A percentile compares a stretch with the other conserved stretches of the same genome.
Conservation (phyloP, 2,329 filamentous ascomycete species). For the Aplosporella prunicola region DNA sequence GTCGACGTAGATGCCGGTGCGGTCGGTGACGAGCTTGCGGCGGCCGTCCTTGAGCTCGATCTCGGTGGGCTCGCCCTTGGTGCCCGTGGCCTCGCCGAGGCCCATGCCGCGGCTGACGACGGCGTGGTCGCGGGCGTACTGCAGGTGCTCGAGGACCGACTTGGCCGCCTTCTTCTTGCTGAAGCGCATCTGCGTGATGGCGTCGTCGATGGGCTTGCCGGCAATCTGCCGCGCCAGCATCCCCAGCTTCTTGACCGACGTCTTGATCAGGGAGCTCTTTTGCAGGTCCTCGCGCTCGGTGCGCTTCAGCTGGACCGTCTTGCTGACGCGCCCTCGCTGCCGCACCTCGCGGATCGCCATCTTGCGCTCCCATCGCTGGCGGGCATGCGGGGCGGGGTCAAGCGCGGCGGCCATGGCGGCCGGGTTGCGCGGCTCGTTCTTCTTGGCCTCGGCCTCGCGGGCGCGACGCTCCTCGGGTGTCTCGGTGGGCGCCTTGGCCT, state of each 20-base stretch:
- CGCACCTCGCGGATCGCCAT: conserved; percentile 71
- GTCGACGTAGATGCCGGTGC: conserved; percentile 78
- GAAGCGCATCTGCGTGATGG: conserved; percentile 89
- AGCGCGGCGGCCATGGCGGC: conserved; percentile 52
- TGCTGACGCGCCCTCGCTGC: conserved; percentile 56
- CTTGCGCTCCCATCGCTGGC: conserved; percentile 70
- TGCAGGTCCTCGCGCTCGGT: conserved; percentile 49
- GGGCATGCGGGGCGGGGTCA: conserved; percentile 64
- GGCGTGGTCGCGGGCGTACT: conserved; percentile 72
- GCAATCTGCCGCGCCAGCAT: conserved; percentile 79
- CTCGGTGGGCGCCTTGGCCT: conserved; percentile 14
- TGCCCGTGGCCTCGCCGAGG: conserved; percentile 35
- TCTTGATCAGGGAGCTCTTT: conserved; percentile 67
- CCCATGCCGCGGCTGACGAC: conserved; percentile 80
- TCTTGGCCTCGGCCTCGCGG: conserved; percentile 3
- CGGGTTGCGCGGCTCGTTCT: conserved; percentile 23
- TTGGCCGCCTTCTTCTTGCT: conserved; percentile 85
- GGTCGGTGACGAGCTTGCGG: conserved; percentile 60
- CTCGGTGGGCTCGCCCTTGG: conserved; percentile 36
- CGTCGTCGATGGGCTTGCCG: conserved; percentile 89
- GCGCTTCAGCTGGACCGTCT: conserved; percentile 57
- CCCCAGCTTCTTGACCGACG: conserved; percentile 83
- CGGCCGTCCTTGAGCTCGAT: conserved; percentile 69
- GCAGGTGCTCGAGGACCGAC: conserved; percentile 69
- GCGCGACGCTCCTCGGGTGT: conserved; percentile 3